Evolutionary conservation across 1,284 basidiomycete species (phyloP).

Genomic region (Cryptococcus floricola): DNA sequence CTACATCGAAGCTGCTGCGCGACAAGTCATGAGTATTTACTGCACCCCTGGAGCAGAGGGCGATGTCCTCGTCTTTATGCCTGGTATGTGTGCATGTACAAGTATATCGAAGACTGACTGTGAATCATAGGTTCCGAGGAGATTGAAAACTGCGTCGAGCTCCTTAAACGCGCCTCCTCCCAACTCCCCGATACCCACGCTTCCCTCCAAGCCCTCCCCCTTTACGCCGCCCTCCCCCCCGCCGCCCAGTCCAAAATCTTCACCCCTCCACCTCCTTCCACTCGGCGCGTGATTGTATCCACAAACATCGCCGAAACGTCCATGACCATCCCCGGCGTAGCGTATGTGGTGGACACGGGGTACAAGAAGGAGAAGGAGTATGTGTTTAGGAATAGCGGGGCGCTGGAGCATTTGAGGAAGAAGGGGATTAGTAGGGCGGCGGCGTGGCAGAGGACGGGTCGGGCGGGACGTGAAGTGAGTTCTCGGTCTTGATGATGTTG

Average conservation of each 20-base stretch:
- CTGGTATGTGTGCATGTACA: constrained; percentile 54
- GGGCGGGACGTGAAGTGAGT: constrained; percentile 80
- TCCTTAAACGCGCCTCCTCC: constrained; percentile 63
- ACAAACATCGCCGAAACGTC: constrained; percentile 99
- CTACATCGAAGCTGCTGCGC: constrained; percentile 82
- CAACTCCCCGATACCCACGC: constrained; percentile 55
- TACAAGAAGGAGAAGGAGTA: constrained; percentile 94
- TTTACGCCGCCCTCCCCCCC: constrained; percentile 80
- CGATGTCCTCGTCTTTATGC: constrained; percentile 90
- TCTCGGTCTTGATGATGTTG: background rate
- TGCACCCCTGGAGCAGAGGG: constrained; percentile 63
- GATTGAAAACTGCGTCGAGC: constrained; percentile 79
- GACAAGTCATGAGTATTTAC: constrained; percentile 89
- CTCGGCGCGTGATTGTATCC: constrained; percentile 84
- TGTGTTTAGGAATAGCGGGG: constrained; percentile 67
- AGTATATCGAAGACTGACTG: background rate
- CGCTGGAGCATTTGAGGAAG: constrained; percentile 83
- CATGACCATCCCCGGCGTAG: constrained; percentile 93
- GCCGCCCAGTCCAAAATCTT: constrained; percentile 77
- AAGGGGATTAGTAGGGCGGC: constrained; percentile 83
- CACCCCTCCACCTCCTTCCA: constrained; percentile 61
- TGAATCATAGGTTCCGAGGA: constrained; percentile 75
- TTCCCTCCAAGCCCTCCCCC: constrained; percentile 68
- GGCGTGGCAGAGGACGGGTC: constrained; percentile 75
- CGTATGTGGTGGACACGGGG: constrained; percentile 91